Evolutionary conservation across 495 filamentous ascomycete genomes (phyloP).

Genomic region (Bryoglossum gracile): DNA sequence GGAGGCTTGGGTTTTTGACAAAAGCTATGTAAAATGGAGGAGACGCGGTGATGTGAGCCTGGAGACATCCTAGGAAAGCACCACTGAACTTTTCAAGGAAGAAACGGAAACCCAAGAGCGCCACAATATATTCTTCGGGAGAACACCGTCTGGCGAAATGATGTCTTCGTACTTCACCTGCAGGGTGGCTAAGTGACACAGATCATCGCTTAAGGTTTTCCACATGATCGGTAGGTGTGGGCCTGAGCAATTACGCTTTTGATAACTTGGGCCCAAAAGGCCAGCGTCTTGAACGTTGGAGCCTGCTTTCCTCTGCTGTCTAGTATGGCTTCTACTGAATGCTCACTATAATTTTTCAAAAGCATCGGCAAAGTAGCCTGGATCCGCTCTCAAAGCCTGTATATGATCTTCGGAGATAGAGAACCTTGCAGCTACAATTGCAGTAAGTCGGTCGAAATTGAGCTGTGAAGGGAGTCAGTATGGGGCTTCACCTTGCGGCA

Average conservation of each 20-base stretch:
- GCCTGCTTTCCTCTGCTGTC: conserved; percentile 26
- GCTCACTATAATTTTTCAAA: conserved; percentile 34
- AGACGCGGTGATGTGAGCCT: not conserved
- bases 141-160: conserved; percentile 25
- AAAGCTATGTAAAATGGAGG: conserved; percentile 4
- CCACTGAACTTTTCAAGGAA: conserved; percentile 26
- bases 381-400: conserved; percentile 42
- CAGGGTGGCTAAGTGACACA: conserved; percentile 24
- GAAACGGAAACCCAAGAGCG: conserved; percentile 30
- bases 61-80: conserved; percentile 16
- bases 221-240: conserved; percentile 26
- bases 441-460: conserved; percentile 33
- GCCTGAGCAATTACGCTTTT: conserved; percentile 25
- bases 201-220: conserved; percentile 25
- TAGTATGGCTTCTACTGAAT: conserved; percentile 31
- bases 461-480: conserved; percentile 35
- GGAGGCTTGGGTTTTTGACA: not conserved
- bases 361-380: conserved; percentile 37
- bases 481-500: conserved; percentile 34
- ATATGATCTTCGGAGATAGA: conserved; percentile 38
- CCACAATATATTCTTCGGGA: conserved; percentile 32
- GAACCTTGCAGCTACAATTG: conserved; percentile 30
- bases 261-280: conserved; percentile 32
- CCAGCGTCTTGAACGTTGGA: conserved; percentile 8
- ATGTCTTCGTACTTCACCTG: conserved; percentile 24